These are phyloP conservation scores for Pyrus betulifolia DNA, from an alignment of 306 rosid genomes.

Conservation along the genomic window DNA sequence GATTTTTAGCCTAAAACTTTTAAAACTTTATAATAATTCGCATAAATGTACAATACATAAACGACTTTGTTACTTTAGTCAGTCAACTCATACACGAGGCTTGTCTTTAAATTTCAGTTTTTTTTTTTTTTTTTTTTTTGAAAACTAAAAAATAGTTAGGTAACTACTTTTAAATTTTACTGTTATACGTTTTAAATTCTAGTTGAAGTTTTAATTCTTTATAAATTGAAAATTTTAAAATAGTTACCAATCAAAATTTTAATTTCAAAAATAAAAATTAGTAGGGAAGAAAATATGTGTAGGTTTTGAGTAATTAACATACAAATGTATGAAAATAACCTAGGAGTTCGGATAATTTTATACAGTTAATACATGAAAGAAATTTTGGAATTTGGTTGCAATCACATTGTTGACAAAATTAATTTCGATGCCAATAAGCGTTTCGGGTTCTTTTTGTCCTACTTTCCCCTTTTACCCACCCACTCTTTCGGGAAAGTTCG, in stretches of 20 bases:
- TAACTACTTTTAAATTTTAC: background rate
- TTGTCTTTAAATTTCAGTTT: too few species aligned
- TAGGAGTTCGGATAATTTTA: too few species aligned
- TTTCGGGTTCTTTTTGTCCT: background rate
- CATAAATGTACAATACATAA: background rate
- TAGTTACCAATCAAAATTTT: too few species aligned
- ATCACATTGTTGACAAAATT: background rate
- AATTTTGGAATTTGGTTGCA: background rate
- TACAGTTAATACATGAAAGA: background rate
- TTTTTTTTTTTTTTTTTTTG: too few species aligned
- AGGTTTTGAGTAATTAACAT: too few species aligned
- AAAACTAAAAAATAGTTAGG: background rate
- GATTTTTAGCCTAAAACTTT: background rate
- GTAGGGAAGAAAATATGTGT: background rate
- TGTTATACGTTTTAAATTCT: too few species aligned
- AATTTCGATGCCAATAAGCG: background rate
- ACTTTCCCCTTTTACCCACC: background rate
- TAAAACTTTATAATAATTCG: too few species aligned
- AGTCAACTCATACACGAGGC: background rate
- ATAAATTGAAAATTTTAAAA: too few species aligned
- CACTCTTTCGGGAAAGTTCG: conserved; percentile 27
- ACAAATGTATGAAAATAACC: too few species aligned
- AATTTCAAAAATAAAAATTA: too few species aligned
- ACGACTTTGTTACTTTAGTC: background rate
- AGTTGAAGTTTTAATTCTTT: too few species aligned